phyloP scores from a whole-genome alignment of 495 filamentous ascomycete genomes.

The Neurospora africana region DNA sequence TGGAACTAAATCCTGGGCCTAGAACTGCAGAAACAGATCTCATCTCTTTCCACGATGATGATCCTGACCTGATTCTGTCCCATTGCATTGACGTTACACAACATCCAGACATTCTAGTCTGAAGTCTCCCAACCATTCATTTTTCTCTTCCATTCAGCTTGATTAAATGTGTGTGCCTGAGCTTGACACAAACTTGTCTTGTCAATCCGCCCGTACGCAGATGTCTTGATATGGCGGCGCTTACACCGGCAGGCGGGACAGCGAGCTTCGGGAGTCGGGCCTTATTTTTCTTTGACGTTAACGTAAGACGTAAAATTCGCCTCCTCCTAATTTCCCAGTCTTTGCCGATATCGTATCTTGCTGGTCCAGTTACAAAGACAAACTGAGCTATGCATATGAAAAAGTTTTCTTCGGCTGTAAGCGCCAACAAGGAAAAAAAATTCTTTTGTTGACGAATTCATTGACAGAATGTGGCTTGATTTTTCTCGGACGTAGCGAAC shows the following conservation, averaged over 20 bases:
- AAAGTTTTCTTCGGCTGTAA: background rate
- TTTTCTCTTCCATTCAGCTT: background rate
- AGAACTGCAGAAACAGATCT: background rate
- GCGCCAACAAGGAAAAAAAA: background rate
- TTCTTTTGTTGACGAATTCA: background rate
- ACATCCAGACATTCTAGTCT: background rate
- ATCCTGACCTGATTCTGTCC: background rate
- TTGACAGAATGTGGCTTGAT: background rate
- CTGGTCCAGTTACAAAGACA: background rate
- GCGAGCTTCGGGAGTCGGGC: background rate
- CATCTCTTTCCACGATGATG: background rate
- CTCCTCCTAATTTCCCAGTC: background rate
- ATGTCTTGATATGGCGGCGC: background rate
- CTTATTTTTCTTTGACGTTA: background rate
- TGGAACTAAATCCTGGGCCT: background rate
- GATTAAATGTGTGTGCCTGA: background rate
- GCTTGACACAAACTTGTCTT: background rate
- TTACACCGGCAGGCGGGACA: background rate
- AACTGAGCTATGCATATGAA: background rate
- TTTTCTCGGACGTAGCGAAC: background rate
- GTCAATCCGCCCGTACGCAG: background rate
- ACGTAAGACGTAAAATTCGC: background rate
- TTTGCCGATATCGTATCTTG: background rate
- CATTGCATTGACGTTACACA: background rate
- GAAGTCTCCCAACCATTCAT: background rate